Percentiles rank a stretch among this genome's conserved stretches.
Evolutionary conservation across 2,329 filamentous ascomycete species (phyloP).

Genomic region (Fusarium musae): DNA sequence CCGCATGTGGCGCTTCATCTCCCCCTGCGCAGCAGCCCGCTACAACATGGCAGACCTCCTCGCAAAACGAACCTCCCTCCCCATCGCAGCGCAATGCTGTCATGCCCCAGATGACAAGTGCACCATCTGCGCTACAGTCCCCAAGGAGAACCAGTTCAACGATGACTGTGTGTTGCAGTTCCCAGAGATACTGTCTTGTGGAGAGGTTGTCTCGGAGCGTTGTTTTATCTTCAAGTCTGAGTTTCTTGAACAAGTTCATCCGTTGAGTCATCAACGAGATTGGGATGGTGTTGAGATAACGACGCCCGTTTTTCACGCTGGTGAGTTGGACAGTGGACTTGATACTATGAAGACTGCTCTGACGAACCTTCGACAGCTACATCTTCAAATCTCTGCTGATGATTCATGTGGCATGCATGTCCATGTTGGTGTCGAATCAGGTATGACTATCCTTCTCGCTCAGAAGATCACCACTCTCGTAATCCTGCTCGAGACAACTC

Average conservation of each 20-base stretch:
- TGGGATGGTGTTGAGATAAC: slow-evolving; percentile 37
- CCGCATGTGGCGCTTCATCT: not conserved
- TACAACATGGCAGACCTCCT: slow-evolving; percentile 9
- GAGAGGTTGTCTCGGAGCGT: not conserved
- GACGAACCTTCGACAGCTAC: slow-evolving; percentile 12
- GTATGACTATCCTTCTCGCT: slow-evolving; percentile 37
- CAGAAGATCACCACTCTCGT: slow-evolving; percentile 40
- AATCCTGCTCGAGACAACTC: slow-evolving; percentile 31
- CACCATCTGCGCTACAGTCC: not conserved
- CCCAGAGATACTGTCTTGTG: not conserved
- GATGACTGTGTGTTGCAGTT: not conserved
- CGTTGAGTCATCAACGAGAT: not conserved
- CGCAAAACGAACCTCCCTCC: not conserved
- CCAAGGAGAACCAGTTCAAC: not conserved
- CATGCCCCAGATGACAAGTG: not conserved
- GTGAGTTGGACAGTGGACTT: slow-evolving; percentile 34
- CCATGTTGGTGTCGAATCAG: slow-evolving; percentile 38
- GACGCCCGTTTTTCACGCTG: slow-evolving; percentile 28
- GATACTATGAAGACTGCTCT: slow-evolving; percentile 3
- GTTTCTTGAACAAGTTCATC: not conserved
- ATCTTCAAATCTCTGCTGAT: slow-evolving; percentile 20
- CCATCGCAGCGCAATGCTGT: slow-evolving; percentile 11
- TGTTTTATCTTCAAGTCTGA: slow-evolving; percentile 34
- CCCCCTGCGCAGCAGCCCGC: not conserved
- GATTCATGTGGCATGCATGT: slow-evolving; percentile 42